Evolutionary conservation across 2,329 filamentous ascomycete species (phyloP).

Genomic region (Aspergillus sp.): DNA sequence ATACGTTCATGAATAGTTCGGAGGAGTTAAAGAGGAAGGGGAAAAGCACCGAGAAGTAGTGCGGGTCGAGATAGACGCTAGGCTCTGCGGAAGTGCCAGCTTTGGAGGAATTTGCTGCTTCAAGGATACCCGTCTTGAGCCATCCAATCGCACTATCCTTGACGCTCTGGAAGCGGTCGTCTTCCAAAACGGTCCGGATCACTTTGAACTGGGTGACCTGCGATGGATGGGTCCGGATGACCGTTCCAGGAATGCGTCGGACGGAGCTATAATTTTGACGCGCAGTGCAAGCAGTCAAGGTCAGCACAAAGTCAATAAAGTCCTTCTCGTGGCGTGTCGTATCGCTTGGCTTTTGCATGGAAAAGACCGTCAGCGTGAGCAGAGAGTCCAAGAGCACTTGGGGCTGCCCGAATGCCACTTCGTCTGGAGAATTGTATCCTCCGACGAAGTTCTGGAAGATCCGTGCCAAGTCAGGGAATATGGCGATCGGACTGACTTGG

Average conservation of each 20-base stretch:
- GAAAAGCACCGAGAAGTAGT: conserved; percentile 47
- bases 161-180: conserved; percentile 56
- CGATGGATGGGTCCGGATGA: conserved; percentile 57
- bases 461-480: conserved; percentile 57
- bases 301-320: conserved; percentile 56
- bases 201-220: conserved; percentile 55
- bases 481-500: conserved; percentile 41
- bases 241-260: conserved; percentile 36
- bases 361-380: conserved; percentile 54
- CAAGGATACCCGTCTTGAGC: conserved; percentile 62
- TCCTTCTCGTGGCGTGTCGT: conserved; percentile 52
- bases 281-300: conserved; percentile 42
- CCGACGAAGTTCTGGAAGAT: conserved; percentile 57
- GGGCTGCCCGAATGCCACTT: conserved; percentile 48
- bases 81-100: conserved; percentile 14
- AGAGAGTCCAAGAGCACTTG: conserved; percentile 58
- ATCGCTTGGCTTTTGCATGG: conserved; percentile 49
- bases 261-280: conserved; percentile 40
- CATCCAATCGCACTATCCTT: conserved; percentile 61
- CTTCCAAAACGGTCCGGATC: conserved; percentile 57
- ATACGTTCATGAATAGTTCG: conserved; percentile 42
- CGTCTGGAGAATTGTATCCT: conserved; percentile 40
- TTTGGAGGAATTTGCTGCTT: conserved; percentile 37
- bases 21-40: conserved; percentile 56
- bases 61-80: conserved; percentile 38